These are phyloP conservation scores for Pleurostoma richardsiae DNA, from an alignment of 2,329 filamentous ascomycete species.

Conservation along the genomic window DNA sequence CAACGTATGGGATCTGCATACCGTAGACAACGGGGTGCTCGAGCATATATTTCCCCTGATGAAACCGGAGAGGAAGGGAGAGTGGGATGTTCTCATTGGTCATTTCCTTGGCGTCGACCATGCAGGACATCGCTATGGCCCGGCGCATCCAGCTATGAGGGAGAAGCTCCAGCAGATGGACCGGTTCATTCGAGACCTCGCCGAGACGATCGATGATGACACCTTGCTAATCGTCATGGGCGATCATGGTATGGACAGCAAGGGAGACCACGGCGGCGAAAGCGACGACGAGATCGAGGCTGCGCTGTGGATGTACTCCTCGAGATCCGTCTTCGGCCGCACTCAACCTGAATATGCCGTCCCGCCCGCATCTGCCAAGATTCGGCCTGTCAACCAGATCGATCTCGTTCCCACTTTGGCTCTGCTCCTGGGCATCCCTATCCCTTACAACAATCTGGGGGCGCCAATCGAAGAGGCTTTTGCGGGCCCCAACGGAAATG, in stretches of 20 bases:
- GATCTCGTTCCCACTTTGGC: conserved; percentile 91
- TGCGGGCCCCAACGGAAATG: conserved; percentile 59
- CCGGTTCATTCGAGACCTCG: conserved; percentile 65
- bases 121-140: conserved; percentile 92
- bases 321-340: conserved; percentile 77
- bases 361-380: conserved; percentile 69
- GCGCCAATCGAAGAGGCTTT: conserved; percentile 94
- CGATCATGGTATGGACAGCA: conserved; percentile 97
- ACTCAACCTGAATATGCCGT: conserved; percentile 53
- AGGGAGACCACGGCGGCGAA: conserved; percentile 97
- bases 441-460: conserved; percentile 94
- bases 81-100: conserved; percentile 93
- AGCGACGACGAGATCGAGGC: conserved; percentile 94
- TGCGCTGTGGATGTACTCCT: conserved; percentile 98
- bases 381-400: conserved; percentile 75
- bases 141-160: conserved; percentile 86
- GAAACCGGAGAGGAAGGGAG: conserved; percentile 53
- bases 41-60: conserved; percentile 87
- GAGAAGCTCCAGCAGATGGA: conserved; percentile 93
- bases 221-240: conserved; percentile 94
- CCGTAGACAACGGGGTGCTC: conserved; percentile 90
- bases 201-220: conserved; percentile 69
- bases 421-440: conserved; percentile 81
- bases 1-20: conserved; percentile 97
- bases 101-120: conserved; percentile 96